Base-by-base conservation (phyloP, 2,329 filamentous ascomycete species). In the Septoria linicola region DNA sequence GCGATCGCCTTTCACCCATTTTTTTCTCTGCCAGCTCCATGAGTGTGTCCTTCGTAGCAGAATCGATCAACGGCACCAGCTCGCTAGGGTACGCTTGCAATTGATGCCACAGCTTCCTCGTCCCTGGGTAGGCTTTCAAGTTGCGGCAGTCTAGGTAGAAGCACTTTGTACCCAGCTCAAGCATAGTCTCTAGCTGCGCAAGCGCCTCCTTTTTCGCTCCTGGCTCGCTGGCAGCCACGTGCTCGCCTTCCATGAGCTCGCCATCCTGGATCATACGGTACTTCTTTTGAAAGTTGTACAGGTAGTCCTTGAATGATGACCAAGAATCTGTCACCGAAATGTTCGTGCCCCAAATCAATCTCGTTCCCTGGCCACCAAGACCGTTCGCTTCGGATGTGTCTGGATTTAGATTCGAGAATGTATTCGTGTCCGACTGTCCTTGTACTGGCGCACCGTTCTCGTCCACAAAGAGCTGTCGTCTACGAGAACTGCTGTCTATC, bases 311-410 rank as follows among this genome's bases (percentile, higher is more conserved):
- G 76, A 96, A 95, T 0, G 85, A 79, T 44, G 84, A 82, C 70
- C 95, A 88, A 0, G 89, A 90, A 68, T 97, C 91, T 54, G 89
- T 83, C 46, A 99, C 87, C 4, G 92, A 96, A 42, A 99, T 88
- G 32, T 95, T 97, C 36, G 93, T 99, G 69, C 93, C 93, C 93
- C 93, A 99, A 58, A 99, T 92, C 51, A 95, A 82, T 60, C 87
- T 84, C 49, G 86, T 85, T 32, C 88, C 88, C 52, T 82, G 82
- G 1, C 91, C 93, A 32, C 90, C 92, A 34, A 96, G 81, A 1
- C 80, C 82, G 66, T 96, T 88, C 1, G 93, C 93, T 69, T 99
- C 93, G 2, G 92, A 96, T 5, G 91, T 96, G 57, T 86, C 87
- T 1, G 89, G 89, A 60, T 96, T 79, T 52, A 83, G 66, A 57